Evolutionary conservation across 2,329 filamentous ascomycete species (phyloP).

Genomic region (Aspergillus fumigatiaffinis): DNA sequence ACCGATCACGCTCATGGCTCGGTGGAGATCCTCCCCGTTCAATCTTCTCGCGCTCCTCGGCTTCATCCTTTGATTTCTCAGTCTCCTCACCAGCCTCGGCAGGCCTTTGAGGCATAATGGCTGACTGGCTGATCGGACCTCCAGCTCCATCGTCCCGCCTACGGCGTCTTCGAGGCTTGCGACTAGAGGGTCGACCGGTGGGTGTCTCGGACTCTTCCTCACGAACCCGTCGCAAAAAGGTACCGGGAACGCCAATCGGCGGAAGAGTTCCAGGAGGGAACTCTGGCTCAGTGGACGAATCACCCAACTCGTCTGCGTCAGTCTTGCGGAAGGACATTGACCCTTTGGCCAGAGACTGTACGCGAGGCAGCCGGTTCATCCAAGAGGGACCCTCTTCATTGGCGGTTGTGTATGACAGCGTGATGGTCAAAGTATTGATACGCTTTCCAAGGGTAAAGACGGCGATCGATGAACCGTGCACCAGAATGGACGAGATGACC

Average conservation of each 20-base stretch:
- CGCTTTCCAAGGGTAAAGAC: slow-evolving; percentile 97
- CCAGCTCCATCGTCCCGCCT: slow-evolving; percentile 74
- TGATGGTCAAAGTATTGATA: slow-evolving; percentile 93
- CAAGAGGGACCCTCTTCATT: slow-evolving; percentile 85
- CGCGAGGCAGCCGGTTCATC: slow-evolving; percentile 87
- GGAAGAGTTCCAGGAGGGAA: slow-evolving; percentile 68
- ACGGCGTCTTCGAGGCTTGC: slow-evolving; percentile 53
- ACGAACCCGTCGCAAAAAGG: slow-evolving; percentile 74
- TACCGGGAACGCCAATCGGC: slow-evolving; percentile 66
- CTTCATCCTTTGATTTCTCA: slow-evolving; percentile 20
- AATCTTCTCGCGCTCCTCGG: slow-evolving; percentile 25
- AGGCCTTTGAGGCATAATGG: slow-evolving; percentile 66
- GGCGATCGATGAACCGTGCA: slow-evolving; percentile 96
- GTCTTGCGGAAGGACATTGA: slow-evolving; percentile 69
- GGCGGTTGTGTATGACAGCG: slow-evolving; percentile 90
- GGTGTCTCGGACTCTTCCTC: slow-evolving; percentile 64
- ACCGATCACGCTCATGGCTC: slow-evolving; percentile 26
- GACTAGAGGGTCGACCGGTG: slow-evolving; percentile 54
- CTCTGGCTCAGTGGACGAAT: slow-evolving; percentile 52
- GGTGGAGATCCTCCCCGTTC: slow-evolving; percentile 40
- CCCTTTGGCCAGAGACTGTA: slow-evolving; percentile 77
- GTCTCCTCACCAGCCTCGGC: slow-evolving; percentile 29
- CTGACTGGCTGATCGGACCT: slow-evolving; percentile 84
- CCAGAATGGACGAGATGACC: slow-evolving; percentile 88
- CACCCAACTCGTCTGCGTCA: slow-evolving; percentile 67